Conservation (phyloP, 1,139 yeast genomes). For the Magnusiomyces paraingens region DNA sequence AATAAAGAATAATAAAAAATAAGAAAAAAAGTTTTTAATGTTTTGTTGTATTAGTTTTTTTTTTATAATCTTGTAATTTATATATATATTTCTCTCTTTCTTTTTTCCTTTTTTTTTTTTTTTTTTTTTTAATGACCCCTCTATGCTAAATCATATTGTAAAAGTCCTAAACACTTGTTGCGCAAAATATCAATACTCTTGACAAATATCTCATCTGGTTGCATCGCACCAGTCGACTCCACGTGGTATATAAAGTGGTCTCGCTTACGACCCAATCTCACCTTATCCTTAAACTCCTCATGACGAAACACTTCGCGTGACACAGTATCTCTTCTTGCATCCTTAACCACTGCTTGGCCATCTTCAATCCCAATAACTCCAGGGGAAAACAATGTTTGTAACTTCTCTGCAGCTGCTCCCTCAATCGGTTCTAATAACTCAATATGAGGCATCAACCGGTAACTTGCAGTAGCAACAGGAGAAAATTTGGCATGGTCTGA, state of each 20-base stretch:
- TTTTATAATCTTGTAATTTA: background rate
- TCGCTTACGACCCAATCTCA: conserved; percentile 82
- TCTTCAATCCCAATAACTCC: conserved; percentile 80
- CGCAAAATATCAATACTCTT: conserved; percentile 80
- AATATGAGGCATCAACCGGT: conserved; percentile 88
- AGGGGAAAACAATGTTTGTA: conserved; percentile 84
- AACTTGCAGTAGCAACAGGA: conserved; percentile 96
- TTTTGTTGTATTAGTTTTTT: background rate
- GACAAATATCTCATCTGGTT: conserved; percentile 90
- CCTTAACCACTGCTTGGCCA: conserved; percentile 64
- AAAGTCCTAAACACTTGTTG: conserved; percentile 74
- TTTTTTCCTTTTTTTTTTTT: background rate
- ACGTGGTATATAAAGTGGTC: conserved; percentile 92
- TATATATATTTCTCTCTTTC: too few relatives aligned
- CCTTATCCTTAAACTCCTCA: conserved; percentile 81
- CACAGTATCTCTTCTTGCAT: conserved; percentile 91
- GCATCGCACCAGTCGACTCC: conserved; percentile 94
- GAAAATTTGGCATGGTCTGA: conserved; percentile 96
- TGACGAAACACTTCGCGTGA: conserved; percentile 94
- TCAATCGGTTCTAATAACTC: conserved; percentile 63
- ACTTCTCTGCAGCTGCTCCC: conserved; percentile 70
- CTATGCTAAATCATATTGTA: conserved; percentile 18
- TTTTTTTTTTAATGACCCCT: background rate
- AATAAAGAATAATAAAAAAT: too few relatives aligned
- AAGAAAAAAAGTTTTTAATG: too few relatives aligned